These are phyloP conservation scores for Camelina laxa DNA, from an alignment of 345 rosid genomes.

Conservation along the genomic window DNA sequence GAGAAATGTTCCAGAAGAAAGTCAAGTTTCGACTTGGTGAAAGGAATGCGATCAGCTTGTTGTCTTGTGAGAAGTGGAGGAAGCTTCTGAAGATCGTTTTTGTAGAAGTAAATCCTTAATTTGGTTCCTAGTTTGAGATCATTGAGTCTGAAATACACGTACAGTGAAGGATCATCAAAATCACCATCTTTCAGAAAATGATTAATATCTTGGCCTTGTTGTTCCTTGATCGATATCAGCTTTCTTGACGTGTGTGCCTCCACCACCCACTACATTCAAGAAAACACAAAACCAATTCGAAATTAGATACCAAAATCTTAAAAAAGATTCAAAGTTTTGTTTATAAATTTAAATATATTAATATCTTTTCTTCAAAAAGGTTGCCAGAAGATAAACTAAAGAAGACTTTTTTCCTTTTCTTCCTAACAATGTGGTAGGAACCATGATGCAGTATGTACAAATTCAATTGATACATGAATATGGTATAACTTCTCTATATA, in stretches of 20 bases:
- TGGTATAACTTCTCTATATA: constrained; percentile 1
- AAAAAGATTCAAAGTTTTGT: neutral
- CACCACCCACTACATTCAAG: constrained; percentile 28
- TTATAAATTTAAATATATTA: neutral
- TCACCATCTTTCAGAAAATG: constrained; percentile 40
- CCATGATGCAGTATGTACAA: constrained; percentile 27
- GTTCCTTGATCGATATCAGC: constrained; percentile 30
- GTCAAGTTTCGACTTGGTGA: constrained; percentile 55
- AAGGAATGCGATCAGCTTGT: constrained; percentile 67
- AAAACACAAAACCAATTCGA: neutral
- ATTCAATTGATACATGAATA: constrained; percentile 11
- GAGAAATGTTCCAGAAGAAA: constrained; percentile 63
- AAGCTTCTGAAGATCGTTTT: constrained; percentile 44
- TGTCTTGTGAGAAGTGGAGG: constrained; percentile 62
- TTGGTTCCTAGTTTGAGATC: constrained; percentile 58
- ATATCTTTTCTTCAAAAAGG: neutral
- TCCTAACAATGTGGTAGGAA: constrained; percentile 23
- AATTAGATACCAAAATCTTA: neutral
- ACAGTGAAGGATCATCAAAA: constrained; percentile 50
- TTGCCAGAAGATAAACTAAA: neutral
- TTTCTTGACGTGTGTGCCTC: constrained; percentile 43
- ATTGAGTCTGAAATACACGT: constrained; percentile 54
- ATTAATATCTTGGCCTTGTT: constrained; percentile 23
- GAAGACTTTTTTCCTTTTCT: neutral
- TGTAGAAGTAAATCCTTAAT: constrained; percentile 49